Evolutionary conservation across 73 alveolate species (phyloP), one percentile per base, ranked within the genome.

Genomic region (Diophrys sp.): DNA sequence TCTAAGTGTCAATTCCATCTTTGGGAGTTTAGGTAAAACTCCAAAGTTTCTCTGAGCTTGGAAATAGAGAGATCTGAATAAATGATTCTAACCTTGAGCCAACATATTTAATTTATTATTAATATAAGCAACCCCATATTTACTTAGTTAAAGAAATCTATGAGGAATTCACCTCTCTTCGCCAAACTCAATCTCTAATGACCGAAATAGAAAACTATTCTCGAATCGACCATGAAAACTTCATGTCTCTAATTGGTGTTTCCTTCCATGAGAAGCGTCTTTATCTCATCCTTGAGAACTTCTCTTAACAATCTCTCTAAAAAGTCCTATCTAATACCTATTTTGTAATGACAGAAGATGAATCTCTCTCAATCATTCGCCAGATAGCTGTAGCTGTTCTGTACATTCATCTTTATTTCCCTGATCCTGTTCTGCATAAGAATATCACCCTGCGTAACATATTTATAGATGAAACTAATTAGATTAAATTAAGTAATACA

Each of bases 11-110:
- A 84, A 72, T 71, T 84, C 92, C 28, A 57, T 67, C 80, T 84
- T 84, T 32, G 92, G 87, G 31, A 84, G 80, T 67, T 84, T 84
- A 23, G 92, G 92, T 54, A 84, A 80, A 27, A 84, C 92, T 26
- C 92, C 92, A 57, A 84, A 84, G 87, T 66, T 77, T 31, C 92
- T 68, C 87, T 34, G 62, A 11, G 62, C 5, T 44, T 44, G 62
- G 62, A 44, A 44, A 44, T 44, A 44, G 18, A 44, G 62, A n/a
- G n/a, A n/a, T n/a, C n/a, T n/a, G n/a, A n/a, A n/a, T n/a, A n/a
- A n/a, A n/a, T n/a, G n/a, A n/a, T n/a, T n/a, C n/a, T n/a, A n/a
- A n/a, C n/a, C n/a, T n/a, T n/a, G n/a, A n/a, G n/a, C n/a, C n/a
- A n/a, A n/a, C n/a, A n/a, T n/a, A n/a, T n/a, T n/a, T n/a, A n/a